These are phyloP conservation scores for Phaffia australis DNA, from an alignment of 768 basidiomycete genomes.

Conservation along the genomic window DNA sequence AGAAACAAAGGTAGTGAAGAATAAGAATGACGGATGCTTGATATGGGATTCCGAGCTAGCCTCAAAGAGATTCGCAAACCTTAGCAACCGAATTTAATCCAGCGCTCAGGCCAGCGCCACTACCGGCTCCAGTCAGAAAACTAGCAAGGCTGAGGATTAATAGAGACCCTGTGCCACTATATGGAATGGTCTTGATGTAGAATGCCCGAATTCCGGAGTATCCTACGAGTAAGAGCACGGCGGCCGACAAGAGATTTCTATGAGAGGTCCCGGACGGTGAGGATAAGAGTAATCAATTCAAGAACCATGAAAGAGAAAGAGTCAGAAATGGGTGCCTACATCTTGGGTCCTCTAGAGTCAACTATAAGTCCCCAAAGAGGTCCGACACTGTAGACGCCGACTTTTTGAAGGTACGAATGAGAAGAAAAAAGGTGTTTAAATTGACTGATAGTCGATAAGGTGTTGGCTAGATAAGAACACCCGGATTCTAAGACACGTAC, in stretches of 20 bases:
- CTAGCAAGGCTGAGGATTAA: constrained; percentile 51
- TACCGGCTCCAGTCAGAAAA: constrained; percentile 66
- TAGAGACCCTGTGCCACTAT: constrained; percentile 37
- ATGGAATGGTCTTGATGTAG: constrained; percentile 51
- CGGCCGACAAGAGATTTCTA: constrained; percentile 49
- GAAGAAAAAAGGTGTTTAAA: not conserved
- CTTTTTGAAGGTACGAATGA: constrained; percentile 43
- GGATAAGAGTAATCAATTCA: not conserved
- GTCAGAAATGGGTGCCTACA: constrained; percentile 30
- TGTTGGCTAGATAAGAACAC: constrained; percentile 2
- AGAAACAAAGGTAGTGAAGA: not conserved
- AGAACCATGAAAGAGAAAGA: not conserved
- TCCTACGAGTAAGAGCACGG: constrained; percentile 53
- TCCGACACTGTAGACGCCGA: constrained; percentile 6
- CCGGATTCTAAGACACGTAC: constrained; percentile 19
- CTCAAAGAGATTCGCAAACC: constrained; percentile 33
- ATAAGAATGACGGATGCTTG: not conserved
- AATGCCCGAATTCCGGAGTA: constrained; percentile 58
- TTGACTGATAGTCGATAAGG: constrained; percentile 62
- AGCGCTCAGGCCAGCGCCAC: constrained; percentile 58
- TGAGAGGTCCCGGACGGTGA: constrained; percentile 33
- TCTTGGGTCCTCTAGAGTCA: constrained; percentile 58
- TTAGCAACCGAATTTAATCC: constrained; percentile 73
- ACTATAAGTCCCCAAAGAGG: constrained; percentile 59
- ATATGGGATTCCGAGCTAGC: constrained; percentile 59